These are phyloP conservation scores for Aspergillus eucalypticola DNA, from an alignment of 2,329 filamentous ascomycete species.

Conservation along the genomic window DNA sequence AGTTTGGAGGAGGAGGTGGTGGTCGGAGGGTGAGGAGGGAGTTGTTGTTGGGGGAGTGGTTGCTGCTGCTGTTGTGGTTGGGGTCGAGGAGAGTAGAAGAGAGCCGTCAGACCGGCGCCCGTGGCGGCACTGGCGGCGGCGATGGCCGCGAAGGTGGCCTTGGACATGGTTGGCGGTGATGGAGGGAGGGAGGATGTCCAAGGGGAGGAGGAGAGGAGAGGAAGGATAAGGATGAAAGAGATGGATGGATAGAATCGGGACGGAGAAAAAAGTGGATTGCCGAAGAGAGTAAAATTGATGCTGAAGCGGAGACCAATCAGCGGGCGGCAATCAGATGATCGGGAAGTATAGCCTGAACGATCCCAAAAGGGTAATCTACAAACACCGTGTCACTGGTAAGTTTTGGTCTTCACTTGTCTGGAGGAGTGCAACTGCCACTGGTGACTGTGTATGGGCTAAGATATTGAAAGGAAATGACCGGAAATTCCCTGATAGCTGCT, in stretches of 20 bases:
- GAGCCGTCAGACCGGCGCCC: conserved; percentile 70
- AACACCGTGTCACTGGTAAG: not conserved
- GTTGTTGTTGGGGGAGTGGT: conserved; percentile 18
- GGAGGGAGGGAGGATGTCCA: not conserved
- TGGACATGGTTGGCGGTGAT: conserved; percentile 64
- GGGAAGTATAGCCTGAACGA: not conserved
- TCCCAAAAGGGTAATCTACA: not conserved
- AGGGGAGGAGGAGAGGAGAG: not conserved
- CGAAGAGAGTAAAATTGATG: conserved; percentile 2
- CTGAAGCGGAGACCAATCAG: not conserved
- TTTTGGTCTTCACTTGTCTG: not conserved
- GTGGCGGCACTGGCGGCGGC: conserved; percentile 75
- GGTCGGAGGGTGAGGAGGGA: conserved; percentile 32
- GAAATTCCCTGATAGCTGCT: not conserved
- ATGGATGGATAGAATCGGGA: conserved; percentile 28
- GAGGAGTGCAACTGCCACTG: too few species aligned
- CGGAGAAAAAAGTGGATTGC: conserved; percentile 35
- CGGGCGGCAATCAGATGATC: conserved; percentile 1
- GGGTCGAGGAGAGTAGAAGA: conserved; percentile 59
- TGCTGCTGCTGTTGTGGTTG: conserved; percentile 28
- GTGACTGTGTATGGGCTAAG: not conserved
- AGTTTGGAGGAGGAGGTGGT: conserved; percentile 24
- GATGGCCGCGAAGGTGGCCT: conserved; percentile 72
- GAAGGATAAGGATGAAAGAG: not conserved
- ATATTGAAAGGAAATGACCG: not conserved